A percentile compares a stretch with the other conserved stretches of the same genome.
Evolutionary conservation across 2,329 filamentous ascomycete genomes (phyloP).

Genomic region (Beauveria asiatica): DNA sequence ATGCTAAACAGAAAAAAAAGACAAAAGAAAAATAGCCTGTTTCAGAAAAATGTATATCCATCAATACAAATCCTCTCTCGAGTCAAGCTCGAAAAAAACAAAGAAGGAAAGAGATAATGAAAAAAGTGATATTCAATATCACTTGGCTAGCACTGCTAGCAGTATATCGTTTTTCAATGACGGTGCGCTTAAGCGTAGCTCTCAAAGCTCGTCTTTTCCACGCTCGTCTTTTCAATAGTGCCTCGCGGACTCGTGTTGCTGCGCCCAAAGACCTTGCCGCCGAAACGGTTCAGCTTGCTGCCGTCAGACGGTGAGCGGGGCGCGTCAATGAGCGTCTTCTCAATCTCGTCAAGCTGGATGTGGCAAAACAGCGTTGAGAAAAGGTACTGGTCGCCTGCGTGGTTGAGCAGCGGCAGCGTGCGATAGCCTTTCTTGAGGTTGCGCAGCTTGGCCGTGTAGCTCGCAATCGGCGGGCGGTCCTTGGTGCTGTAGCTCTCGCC

Average conservation of each 20-base stretch:
- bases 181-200: conserved; percentile 13
- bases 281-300: conserved; percentile 47
- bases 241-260: conserved; percentile 42
- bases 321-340: conserved; percentile 48
- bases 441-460: conserved; percentile 85
- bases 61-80: neutral
- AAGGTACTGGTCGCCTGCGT: conserved; percentile 82
- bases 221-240: conserved; percentile 44
- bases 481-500: conserved; percentile 54
- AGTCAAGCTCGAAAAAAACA: neutral
- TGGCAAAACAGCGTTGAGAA: conserved; percentile 93
- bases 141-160: conserved; percentile 8
- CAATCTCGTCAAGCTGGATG: conserved; percentile 57
- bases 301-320: conserved; percentile 31
- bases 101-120: neutral
- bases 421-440: conserved; percentile 88
- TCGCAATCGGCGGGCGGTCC: conserved; percentile 62
- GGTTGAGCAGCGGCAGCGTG: conserved; percentile 81
- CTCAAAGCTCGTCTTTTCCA: conserved; percentile 40
- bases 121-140: conserved; percentile 9
- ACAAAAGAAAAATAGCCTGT: neutral
- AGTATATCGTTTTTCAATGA: neutral
- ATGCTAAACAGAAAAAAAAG: neutral
- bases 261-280: conserved; percentile 50
- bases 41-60: neutral